Evolutionary conservation across 108 stramenopile genomes (phyloP).

Genomic region (Fistulifera pelliculosa): DNA sequence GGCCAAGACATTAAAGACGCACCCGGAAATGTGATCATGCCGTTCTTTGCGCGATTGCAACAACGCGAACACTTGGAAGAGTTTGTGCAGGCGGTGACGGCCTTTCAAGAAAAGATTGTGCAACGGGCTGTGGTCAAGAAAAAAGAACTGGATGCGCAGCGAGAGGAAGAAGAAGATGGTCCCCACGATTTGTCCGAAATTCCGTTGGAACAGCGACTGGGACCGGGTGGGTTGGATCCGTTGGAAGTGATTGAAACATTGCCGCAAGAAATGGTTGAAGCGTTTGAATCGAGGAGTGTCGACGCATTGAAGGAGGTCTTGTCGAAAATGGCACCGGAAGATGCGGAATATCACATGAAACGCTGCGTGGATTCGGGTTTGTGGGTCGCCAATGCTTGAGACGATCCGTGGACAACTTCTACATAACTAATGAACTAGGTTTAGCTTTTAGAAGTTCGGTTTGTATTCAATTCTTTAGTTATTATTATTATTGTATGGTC

Average conservation of each 20-base stretch:
- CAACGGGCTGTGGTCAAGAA: conserved; percentile 87
- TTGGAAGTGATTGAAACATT: conserved; percentile 89
- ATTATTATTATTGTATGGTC: too few relatives aligned
- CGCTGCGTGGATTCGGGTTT: conserved; percentile 88
- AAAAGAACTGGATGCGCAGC: conserved; percentile 86
- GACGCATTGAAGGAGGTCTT: conserved; percentile 72
- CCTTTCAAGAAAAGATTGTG: conserved; percentile 79
- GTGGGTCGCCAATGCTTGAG: conserved; percentile 61
- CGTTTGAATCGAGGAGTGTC: conserved; percentile 86
- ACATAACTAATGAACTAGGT: too few relatives aligned
- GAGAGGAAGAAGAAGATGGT: conserved; percentile 48
- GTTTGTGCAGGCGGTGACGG: conserved; percentile 75
- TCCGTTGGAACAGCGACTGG: conserved; percentile 77
- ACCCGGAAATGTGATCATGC: conserved; percentile 96
- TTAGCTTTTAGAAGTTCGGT: too few relatives aligned
- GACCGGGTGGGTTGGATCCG: conserved; percentile 97
- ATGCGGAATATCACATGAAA: conserved; percentile 94
- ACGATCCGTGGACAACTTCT: background rate
- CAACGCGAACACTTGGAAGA: conserved; percentile 68
- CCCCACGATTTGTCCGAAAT: conserved; percentile 54
- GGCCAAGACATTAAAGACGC: conserved; percentile 79
- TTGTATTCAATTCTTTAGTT: too few relatives aligned
- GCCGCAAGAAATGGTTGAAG: conserved; percentile 82
- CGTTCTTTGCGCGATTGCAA: conserved; percentile 86
- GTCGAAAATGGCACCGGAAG: conserved; percentile 60